Conservation (phyloP, 352 stramenopile species). For the Nothophytophthora sp. region DNA sequence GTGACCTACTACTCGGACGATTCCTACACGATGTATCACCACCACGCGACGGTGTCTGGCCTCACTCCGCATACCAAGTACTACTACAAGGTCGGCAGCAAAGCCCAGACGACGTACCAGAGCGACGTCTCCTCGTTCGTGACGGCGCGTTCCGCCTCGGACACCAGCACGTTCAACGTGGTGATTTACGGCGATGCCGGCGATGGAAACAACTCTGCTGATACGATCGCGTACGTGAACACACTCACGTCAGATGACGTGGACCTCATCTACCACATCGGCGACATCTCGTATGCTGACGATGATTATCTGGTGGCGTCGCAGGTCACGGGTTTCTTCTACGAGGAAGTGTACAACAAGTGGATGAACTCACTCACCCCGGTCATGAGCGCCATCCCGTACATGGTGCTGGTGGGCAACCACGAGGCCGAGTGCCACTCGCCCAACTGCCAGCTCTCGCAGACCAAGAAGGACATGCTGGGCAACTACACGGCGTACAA, state of each 20-base stretch:
- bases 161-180: slow-evolving; percentile 43
- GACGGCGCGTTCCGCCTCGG: slow-evolving; percentile 23
- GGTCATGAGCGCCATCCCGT: slow-evolving; percentile 42
- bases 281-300: slow-evolving; percentile 46
- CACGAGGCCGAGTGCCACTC: slow-evolving; percentile 54
- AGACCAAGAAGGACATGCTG: slow-evolving; percentile 38
- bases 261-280: slow-evolving; percentile 37
- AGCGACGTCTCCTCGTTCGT: slow-evolving; percentile 34
- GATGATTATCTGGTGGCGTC: slow-evolving; percentile 21
- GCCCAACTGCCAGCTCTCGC: slow-evolving; percentile 26
- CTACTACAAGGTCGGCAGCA: slow-evolving; percentile 52
- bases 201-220: slow-evolving; percentile 34
- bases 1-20: slow-evolving; percentile 54
- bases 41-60: slow-evolving; percentile 33
- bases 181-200: slow-evolving; percentile 62
- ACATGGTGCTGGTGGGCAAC: slow-evolving; percentile 73
- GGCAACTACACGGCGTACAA: slow-evolving; percentile 69
- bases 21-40: slow-evolving; percentile 43
- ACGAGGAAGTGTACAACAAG: slow-evolving; percentile 55
- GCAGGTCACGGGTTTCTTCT: slow-evolving; percentile 34
- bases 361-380: slow-evolving; percentile 56
- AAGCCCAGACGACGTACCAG: slow-evolving; percentile 17
- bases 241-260: slow-evolving; percentile 10
- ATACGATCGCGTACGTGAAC: slow-evolving; percentile 45
- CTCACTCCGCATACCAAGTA: slow-evolving; percentile 41